Conservation (phyloP, 805 yeast genomes). For the Candida glaebosa region DNA sequence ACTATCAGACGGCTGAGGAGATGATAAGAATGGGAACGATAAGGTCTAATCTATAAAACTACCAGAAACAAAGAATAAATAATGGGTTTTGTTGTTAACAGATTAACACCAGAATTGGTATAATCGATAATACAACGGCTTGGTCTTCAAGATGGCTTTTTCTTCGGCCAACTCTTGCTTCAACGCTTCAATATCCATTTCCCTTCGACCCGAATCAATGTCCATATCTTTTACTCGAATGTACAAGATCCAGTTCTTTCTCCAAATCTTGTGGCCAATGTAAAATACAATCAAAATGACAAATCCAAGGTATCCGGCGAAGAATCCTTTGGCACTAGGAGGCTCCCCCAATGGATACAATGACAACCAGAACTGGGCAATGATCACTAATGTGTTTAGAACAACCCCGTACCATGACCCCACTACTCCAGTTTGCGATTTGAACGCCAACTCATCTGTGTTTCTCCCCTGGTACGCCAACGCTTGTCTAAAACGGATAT, state of each 20-base stretch:
- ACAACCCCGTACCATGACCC: conserved; percentile 34
- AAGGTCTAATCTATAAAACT: background rate
- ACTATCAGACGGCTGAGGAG: background rate
- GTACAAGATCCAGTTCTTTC: conserved; percentile 34
- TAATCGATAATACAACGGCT: conserved; percentile 32
- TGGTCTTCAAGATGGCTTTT: conserved; percentile 24
- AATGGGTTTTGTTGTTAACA: background rate
- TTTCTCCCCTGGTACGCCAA: conserved; percentile 30
- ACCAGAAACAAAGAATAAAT: background rate
- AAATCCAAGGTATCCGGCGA: conserved; percentile 34
- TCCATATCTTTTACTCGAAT: conserved; percentile 36
- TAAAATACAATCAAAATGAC: conserved; percentile 35
- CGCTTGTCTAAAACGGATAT: conserved; percentile 38
- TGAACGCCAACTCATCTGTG: conserved; percentile 33
- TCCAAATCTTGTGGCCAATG: conserved; percentile 39
- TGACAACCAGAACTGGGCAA: conserved; percentile 44
- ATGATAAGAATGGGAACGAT: background rate
- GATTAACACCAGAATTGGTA: conserved; percentile 34
- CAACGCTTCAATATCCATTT: conserved; percentile 37
- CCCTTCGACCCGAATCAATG: conserved; percentile 42
- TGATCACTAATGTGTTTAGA: conserved; percentile 32
- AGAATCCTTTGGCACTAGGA: conserved; percentile 34
- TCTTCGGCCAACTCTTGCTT: conserved; percentile 33
- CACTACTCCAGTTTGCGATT: conserved; percentile 33
- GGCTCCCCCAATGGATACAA: conserved; percentile 35